These are phyloP conservation scores for Fusarium udum DNA, from an alignment of 2,329 filamentous ascomycete species.

Conservation along the genomic window DNA sequence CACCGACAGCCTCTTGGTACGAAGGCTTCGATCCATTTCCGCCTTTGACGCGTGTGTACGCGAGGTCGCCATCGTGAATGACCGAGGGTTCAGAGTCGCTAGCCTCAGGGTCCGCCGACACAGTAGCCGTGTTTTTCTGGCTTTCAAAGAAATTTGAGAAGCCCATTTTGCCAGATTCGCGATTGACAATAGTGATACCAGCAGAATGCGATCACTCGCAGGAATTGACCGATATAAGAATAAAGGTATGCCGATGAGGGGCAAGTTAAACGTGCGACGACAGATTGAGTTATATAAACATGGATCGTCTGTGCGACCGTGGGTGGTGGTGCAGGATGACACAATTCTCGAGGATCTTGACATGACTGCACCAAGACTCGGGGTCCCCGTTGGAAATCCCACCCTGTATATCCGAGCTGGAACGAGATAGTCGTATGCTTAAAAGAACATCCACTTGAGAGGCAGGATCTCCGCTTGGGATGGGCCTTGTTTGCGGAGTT, in stretches of 20 bases:
- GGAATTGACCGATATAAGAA: neutral
- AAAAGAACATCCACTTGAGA: neutral
- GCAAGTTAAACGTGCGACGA: neutral
- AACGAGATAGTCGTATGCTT: neutral
- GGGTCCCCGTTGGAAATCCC: neutral
- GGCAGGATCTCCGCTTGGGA: neutral
- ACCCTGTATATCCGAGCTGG: neutral
- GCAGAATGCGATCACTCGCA: neutral
- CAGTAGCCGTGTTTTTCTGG: neutral
- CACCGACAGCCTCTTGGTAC: constrained; percentile 70
- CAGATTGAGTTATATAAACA: constrained; percentile 9
- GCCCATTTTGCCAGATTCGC: constrained; percentile 18
- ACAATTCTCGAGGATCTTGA: constrained; percentile 8
- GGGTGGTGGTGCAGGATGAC: constrained; percentile 4
- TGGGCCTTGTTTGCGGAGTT: neutral
- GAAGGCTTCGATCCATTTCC: constrained; percentile 60
- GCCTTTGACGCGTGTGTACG: constrained; percentile 44
- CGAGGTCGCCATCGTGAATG: constrained; percentile 34
- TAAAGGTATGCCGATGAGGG: neutral
- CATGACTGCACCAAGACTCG: neutral
- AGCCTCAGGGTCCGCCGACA: constrained; percentile 12
- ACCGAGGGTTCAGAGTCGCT: constrained; percentile 24
- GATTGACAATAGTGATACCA: too few relatives aligned
- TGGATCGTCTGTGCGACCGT: neutral
- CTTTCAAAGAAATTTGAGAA: constrained; percentile 18